Conservation (phyloP, 192 early-diverging fungal genomes). For the Backusella mclennaniae region DNA sequence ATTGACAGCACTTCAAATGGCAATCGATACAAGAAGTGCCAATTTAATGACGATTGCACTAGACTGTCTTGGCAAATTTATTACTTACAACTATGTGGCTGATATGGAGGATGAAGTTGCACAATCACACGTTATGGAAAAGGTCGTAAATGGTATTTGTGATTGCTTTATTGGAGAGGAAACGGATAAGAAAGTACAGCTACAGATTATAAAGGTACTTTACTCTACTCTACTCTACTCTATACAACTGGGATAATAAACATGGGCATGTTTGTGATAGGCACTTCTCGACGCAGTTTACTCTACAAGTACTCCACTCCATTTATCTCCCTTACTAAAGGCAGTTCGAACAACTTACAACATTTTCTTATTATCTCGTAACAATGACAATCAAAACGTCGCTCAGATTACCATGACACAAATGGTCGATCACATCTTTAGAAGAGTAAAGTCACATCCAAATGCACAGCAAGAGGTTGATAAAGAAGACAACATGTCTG, state of each 20-base stretch:
- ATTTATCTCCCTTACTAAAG: constrained; percentile 72
- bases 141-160: constrained; percentile 75
- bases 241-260: background rate
- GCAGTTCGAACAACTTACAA: constrained; percentile 85
- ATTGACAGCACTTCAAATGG: constrained; percentile 67
- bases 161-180: constrained; percentile 75
- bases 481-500: background rate
- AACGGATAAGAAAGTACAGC: constrained; percentile 83
- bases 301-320: constrained; percentile 60
- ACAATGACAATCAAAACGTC: constrained; percentile 75
- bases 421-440: constrained; percentile 83
- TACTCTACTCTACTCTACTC: no score
- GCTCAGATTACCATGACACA: constrained; percentile 88
- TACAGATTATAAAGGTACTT: constrained; percentile 83
- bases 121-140: constrained; percentile 54
- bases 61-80: constrained; percentile 82
- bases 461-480: background rate
- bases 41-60: constrained; percentile 65
- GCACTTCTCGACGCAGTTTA: constrained; percentile 85
- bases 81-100: constrained; percentile 63
- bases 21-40: constrained; percentile 66
- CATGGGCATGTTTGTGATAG: constrained; percentile 21
- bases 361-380: constrained; percentile 80
- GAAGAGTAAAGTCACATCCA: constrained; percentile 52
- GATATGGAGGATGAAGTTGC: constrained; percentile 41